Base-by-base conservation (phyloP, 768 basidiomycete species). In the Piloderma croceum region DNA sequence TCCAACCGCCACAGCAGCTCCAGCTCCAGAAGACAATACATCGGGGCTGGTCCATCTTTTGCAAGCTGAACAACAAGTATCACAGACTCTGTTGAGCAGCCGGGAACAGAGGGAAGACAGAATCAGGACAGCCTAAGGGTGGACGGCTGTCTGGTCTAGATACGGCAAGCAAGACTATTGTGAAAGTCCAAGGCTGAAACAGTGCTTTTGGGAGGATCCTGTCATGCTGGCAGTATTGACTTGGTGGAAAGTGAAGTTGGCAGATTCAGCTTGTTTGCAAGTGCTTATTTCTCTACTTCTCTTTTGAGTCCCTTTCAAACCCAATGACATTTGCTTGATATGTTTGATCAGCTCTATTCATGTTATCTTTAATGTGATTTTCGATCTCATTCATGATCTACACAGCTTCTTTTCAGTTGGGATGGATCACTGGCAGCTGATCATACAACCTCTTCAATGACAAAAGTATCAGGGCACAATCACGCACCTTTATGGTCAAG, bases 241-340 rank as follows among this genome's bases (percentile, higher is more conserved):
- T 41, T 66, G 64, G 39, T 60, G 70, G 27, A 65, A 59, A 37
- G 51, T 83, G 17, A 66, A 69, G 20, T 58, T 84, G 24, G 75
- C 77, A 20, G 83, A 85, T 43, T 72, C 78, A 0, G 74, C 81
- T 3, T 76, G 74, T 38, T 86, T 87, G 83, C 83, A 54, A 51
- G 81, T 53, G 42, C 20, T 38, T 38, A 21, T 25, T 17, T 34
- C 34, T 17, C 7, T 17, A n/a, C 31, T 9, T 29, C 27, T 15
- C 27, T 29, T 9, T 15, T 9, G 10, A 29, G 15, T 15, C 12
- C n/a, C n/a, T n/a, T n/a, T n/a, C n/a, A n/a, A n/a, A n/a, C n/a
- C n/a, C n/a, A n/a, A n/a, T n/a, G n/a, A n/a, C n/a, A n/a, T n/a
- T n/a, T n/a, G n/a, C n/a, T n/a, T n/a, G n/a, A n/a, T n/a, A n/a